Base-by-base conservation (phyloP, 2,329 filamentous ascomycete genomes). In the Thelonectria discophora region DNA sequence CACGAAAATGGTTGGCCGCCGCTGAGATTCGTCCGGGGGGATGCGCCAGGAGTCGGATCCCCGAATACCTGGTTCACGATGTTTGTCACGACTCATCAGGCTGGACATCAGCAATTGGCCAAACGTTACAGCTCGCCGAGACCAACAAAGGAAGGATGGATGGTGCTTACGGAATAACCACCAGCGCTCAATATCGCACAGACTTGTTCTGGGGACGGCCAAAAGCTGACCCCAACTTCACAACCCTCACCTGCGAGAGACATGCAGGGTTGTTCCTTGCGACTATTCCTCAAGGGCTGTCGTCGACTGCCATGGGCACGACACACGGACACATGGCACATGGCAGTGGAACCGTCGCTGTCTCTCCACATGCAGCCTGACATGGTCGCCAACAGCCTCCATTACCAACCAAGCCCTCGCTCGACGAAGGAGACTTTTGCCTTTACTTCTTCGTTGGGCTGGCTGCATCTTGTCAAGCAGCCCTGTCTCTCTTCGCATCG, bases 291-390 rank as follows among this genome's bases (percentile, higher is more conserved):
- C 39, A 63, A 50, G 58, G 50, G 49, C 66, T 55, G 52, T 55
- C 58, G 65, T 65, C 55, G 42, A 66, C 65, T 58, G 57, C 57
- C 60, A 68, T 60, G 61, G 60, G 58, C 62, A 57, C 61, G 61
- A 60, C 58, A 63, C 58, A 63, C 50, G 56, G 65, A 66, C 69
- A 70, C 69, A 70, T 69, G 65, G 69, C 65, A 69, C 65, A 64
- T 64, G 61, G 61, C 61, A 64, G 61, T 64, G 71, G 69, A 65
- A 62, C 66, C 64, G 54, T 55, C 58, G 55, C 48, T 49, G 61
- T 63, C 63, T 66, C 64, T 58, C 67, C 66, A 68, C 62, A 64
- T 65, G 64, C 62, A 68, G 57, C 58, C 59, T 60, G 60, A 63
- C 66, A 65, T 66, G 62, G 58, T 66, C 66, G 61, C 58, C 60